These are phyloP conservation scores for Fusarium paranaense DNA, from an alignment of 2,329 filamentous ascomycete genomes.

Conservation along the genomic window DNA sequence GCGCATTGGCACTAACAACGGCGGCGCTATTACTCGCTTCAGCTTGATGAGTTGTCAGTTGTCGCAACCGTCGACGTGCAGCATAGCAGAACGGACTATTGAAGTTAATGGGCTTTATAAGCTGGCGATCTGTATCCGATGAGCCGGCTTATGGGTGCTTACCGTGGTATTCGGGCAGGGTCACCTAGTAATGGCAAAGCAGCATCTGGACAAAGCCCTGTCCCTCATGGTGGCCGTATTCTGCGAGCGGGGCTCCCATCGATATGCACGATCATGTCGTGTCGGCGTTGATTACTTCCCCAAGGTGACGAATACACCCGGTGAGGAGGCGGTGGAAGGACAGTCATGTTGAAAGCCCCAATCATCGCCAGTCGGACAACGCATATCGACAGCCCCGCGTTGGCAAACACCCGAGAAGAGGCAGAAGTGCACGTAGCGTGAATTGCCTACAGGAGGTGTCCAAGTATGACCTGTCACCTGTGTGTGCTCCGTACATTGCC, in stretches of 20 bases:
- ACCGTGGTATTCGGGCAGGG: background rate
- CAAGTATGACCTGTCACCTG: slow-evolving; percentile 30
- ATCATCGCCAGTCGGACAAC: slow-evolving; percentile 16
- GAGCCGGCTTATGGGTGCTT: background rate
- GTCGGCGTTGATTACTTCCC: background rate
- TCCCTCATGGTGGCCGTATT: background rate
- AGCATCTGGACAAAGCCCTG: background rate
- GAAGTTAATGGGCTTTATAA: background rate
- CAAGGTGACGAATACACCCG: background rate
- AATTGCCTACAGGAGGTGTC: background rate
- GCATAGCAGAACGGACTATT: background rate
- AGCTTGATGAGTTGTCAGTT: slow-evolving; percentile 9
- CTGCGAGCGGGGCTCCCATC: background rate
- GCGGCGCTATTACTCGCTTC: background rate
- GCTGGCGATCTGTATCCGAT: background rate
- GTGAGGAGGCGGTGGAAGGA: background rate
- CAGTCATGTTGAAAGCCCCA: slow-evolving; percentile 7
- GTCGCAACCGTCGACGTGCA: background rate
- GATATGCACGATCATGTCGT: slow-evolving; percentile 9
- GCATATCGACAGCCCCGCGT: slow-evolving; percentile 12
- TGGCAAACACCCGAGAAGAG: background rate
- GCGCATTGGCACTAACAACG: background rate
- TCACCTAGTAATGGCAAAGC: background rate
- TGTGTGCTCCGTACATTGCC: background rate
- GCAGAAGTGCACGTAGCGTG: slow-evolving; percentile 10